Percentiles rank a stretch among this genome's conserved stretches.
phyloP scores from a whole-genome alignment of 2,329 filamentous ascomycete genomes.

The Pseudogymnoascus pannorum region DNA sequence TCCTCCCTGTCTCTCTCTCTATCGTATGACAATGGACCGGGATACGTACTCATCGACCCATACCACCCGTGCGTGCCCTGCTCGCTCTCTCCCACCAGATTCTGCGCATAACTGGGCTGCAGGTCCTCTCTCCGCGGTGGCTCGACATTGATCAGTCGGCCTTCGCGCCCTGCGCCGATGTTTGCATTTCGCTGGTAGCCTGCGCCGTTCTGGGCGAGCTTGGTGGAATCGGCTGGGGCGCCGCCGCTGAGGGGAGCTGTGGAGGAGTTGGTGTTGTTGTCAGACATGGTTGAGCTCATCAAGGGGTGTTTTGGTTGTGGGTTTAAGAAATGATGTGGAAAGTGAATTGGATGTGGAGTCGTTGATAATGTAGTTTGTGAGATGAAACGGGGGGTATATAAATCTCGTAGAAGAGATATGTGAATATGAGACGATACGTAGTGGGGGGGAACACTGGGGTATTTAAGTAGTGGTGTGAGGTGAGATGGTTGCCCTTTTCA shows the following conservation, averaged over 20 bases:
- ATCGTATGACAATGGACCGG: too few species aligned
- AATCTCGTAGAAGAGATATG: not conserved
- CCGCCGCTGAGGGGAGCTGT: not conserved
- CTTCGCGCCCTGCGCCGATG: slow-evolving; percentile 17
- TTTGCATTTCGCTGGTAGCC: not conserved
- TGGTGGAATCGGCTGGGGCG: not conserved
- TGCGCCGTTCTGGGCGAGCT: not conserved
- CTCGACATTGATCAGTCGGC: slow-evolving; percentile 60
- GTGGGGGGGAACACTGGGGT: not conserved
- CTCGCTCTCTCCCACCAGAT: slow-evolving; percentile 52
- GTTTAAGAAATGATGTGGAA: not conserved
- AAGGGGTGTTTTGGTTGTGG: too few species aligned
- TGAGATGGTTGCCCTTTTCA: not conserved
- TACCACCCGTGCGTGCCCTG: slow-evolving; percentile 82
- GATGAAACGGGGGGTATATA: not conserved
- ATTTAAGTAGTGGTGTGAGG: not conserved
- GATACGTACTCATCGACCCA: slow-evolving; percentile 74
- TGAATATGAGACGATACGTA: not conserved
- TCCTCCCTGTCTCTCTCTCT: too few species aligned
- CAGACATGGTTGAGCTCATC: not conserved
- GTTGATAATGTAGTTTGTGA: not conserved
- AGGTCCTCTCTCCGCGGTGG: slow-evolving; percentile 78
- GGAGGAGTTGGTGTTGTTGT: not conserved
- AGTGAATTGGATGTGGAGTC: not conserved
- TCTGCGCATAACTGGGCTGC: slow-evolving; percentile 61